These are phyloP conservation scores for Russula compacta DNA, from an alignment of 768 basidiomycete species.

Conservation along the genomic window DNA sequence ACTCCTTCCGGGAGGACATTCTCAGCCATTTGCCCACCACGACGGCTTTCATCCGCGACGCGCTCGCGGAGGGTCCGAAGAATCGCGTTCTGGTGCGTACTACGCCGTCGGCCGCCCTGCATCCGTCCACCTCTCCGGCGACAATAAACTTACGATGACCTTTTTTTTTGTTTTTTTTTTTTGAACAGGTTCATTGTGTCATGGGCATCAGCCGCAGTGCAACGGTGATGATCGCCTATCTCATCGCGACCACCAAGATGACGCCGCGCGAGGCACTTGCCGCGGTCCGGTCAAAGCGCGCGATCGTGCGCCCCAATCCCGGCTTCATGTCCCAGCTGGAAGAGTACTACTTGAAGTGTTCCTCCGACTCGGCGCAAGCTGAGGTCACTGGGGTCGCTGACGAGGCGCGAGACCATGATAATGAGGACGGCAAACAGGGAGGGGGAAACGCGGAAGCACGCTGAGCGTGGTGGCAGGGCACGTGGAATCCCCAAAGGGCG, in stretches of 20 bases:
- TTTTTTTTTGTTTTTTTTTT: neutral
- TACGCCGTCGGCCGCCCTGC: no score
- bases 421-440: neutral
- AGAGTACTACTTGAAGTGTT: slow-evolving; percentile 11
- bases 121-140: no score
- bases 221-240: slow-evolving; percentile 67
- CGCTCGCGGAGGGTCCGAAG: slow-evolving; percentile 34
- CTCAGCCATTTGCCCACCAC: slow-evolving; percentile 38
- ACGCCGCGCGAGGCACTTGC: slow-evolving; percentile 23
- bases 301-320: slow-evolving; percentile 26
- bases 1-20: slow-evolving; percentile 35
- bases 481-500: neutral
- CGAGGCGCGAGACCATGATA: no score
- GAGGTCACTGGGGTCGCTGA: neutral
- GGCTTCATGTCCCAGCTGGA: slow-evolving; percentile 29
- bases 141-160: no score
- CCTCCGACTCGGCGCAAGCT: slow-evolving; percentile 1
- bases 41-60: slow-evolving; percentile 43
- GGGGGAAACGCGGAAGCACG: neutral
- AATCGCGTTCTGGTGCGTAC: slow-evolving; percentile 43
- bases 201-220: slow-evolving; percentile 70
- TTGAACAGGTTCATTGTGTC: slow-evolving; percentile 61
- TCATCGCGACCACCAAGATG: slow-evolving; percentile 25
- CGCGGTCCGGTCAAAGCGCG: slow-evolving; percentile 20
- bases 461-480: neutral